Percentiles rank a stretch among this genome's conserved stretches.
Conservation (phyloP, 352 stramenopile species). For the Globisporangium cystogenes region DNA sequence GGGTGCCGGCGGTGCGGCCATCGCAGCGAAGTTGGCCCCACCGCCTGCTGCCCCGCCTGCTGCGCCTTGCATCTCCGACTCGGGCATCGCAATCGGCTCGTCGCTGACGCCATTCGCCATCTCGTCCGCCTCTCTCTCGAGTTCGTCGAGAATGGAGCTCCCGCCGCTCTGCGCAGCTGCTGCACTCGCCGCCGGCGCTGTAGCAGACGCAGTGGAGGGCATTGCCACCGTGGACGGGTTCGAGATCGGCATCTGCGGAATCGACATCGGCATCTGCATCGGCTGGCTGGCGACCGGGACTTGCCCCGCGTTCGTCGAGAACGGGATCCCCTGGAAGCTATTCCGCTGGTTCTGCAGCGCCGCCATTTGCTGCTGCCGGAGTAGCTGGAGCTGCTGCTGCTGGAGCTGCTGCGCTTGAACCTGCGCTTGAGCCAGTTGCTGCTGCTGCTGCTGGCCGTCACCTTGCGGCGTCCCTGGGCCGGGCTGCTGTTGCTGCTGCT, state of each 20-base stretch:
- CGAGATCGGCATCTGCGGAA: slow-evolving; percentile 27
- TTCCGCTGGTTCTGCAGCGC: slow-evolving; percentile 66
- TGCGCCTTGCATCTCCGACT: slow-evolving; percentile 58
- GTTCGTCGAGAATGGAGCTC: slow-evolving; percentile 81
- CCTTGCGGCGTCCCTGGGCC: slow-evolving; percentile 20
- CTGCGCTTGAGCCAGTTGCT: slow-evolving; percentile 17
- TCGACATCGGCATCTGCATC: slow-evolving; percentile 50
- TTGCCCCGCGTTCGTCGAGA: slow-evolving; percentile 25
- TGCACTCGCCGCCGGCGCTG: slow-evolving; percentile 10
- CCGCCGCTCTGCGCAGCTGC: slow-evolving; percentile 19
- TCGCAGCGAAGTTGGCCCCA: slow-evolving; percentile 9
- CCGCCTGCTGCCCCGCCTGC: slow-evolving; percentile 4
- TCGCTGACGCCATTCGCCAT: slow-evolving; percentile 83
- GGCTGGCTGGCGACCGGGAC: slow-evolving; percentile 37
- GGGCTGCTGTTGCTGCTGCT: slow-evolving; percentile 49
- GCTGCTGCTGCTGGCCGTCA: slow-evolving; percentile 15
- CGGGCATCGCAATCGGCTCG: slow-evolving; percentile 76
- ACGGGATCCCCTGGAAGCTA: slow-evolving; percentile 61
- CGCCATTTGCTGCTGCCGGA: slow-evolving; percentile 64
- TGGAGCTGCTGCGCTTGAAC: slow-evolving; percentile 43
- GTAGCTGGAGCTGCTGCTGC: slow-evolving; percentile 50
- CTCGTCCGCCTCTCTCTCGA: slow-evolving; percentile 82
- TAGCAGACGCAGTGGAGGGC: slow-evolving; percentile 14
- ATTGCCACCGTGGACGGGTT: slow-evolving; percentile 15
- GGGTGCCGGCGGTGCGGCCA: slow-evolving; percentile 26